Evolutionary conservation across 768 basidiomycete species (phyloP).

Genomic region (Boletus vinaceobasis): DNA sequence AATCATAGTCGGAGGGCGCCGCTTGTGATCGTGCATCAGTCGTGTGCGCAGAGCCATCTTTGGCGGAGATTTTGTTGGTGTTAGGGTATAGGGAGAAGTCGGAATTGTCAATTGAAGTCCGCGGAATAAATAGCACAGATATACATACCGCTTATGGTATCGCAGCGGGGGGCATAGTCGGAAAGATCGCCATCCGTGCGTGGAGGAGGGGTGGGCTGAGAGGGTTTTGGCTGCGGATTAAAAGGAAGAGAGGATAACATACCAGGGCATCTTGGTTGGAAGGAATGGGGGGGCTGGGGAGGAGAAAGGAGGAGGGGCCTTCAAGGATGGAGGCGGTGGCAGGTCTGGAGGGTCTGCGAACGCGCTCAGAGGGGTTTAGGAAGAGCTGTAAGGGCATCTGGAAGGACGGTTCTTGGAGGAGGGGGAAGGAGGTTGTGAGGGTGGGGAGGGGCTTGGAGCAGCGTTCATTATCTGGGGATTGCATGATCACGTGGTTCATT

Average conservation of each 20-base stretch:
- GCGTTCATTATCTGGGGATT: slow-evolving; percentile 22
- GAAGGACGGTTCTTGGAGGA: slow-evolving; percentile 21
- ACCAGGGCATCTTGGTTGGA: slow-evolving; percentile 11
- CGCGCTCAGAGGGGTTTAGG: slow-evolving; percentile 23
- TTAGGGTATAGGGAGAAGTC: slow-evolving; percentile 20
- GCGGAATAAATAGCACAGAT: neutral
- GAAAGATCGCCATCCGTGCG: slow-evolving; percentile 8
- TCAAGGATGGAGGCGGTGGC: slow-evolving; percentile 46
- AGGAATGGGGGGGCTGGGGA: slow-evolving; percentile 32
- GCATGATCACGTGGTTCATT: slow-evolving; percentile 28
- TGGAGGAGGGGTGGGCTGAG: slow-evolving; percentile 3
- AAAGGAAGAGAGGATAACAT: neutral
- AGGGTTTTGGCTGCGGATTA: neutral
- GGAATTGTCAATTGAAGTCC: neutral
- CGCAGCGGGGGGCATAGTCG: slow-evolving; percentile 9
- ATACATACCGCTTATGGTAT: slow-evolving; percentile 24
- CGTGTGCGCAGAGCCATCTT: slow-evolving; percentile 12
- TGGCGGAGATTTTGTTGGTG: neutral
- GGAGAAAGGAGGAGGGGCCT: slow-evolving; percentile 37
- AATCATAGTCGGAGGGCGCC: slow-evolving; percentile 47
- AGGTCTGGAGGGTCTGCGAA: slow-evolving; percentile 34
- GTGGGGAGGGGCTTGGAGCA: slow-evolving; percentile 11
- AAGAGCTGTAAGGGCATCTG: slow-evolving; percentile 37
- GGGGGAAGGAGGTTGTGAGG: slow-evolving; percentile 23
- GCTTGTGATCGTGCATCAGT: slow-evolving; percentile 19